phyloP scores from a whole-genome alignment of 495 filamentous ascomycete genomes.

The Podospora pseudopauciseta region DNA sequence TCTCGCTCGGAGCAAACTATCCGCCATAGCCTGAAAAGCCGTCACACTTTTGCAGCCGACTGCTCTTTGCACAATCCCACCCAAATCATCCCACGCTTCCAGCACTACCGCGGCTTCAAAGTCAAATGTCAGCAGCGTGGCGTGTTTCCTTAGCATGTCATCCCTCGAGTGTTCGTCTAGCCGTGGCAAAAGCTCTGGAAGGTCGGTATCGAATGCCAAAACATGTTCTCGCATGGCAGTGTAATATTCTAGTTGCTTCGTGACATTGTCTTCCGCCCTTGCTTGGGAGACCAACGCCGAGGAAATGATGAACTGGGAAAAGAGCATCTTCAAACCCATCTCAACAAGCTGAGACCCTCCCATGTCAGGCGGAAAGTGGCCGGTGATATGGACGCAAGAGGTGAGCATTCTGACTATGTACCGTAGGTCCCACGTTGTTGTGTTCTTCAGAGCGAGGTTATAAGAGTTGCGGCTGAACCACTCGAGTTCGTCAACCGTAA shows the following conservation, averaged over 20 bases:
- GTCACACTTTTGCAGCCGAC: slow-evolving; percentile 34
- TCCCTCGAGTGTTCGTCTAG: slow-evolving; percentile 43
- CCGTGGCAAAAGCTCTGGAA: slow-evolving; percentile 35
- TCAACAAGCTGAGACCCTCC: slow-evolving; percentile 38
- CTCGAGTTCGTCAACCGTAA: slow-evolving; percentile 61
- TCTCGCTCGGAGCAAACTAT: slow-evolving; percentile 55
- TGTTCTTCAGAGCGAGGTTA: slow-evolving; percentile 63
- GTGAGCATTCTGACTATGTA: slow-evolving; percentile 54
- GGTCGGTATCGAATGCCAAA: slow-evolving; percentile 47
- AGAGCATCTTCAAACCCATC: slow-evolving; percentile 55
- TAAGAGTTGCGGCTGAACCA: slow-evolving; percentile 82
- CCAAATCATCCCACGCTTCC: slow-evolving; percentile 64
- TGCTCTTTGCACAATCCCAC: slow-evolving; percentile 55
- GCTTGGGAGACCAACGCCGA: slow-evolving; percentile 59
- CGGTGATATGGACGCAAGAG: slow-evolving; percentile 59
- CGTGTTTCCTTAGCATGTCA: slow-evolving; percentile 60
- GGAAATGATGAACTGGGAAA: slow-evolving; percentile 65
- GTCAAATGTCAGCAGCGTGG: slow-evolving; percentile 63
- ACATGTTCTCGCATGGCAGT: slow-evolving; percentile 53
- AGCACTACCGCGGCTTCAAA: slow-evolving; percentile 70
- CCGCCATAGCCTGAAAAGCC: slow-evolving; percentile 53
- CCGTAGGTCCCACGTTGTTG: slow-evolving; percentile 50
- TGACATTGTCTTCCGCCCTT: slow-evolving; percentile 59
- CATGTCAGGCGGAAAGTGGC: slow-evolving; percentile 53
- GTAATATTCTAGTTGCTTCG: slow-evolving; percentile 59